Base-by-base conservation (phyloP, 495 filamentous ascomycete species). In the Penicillium flavigenum region DNA sequence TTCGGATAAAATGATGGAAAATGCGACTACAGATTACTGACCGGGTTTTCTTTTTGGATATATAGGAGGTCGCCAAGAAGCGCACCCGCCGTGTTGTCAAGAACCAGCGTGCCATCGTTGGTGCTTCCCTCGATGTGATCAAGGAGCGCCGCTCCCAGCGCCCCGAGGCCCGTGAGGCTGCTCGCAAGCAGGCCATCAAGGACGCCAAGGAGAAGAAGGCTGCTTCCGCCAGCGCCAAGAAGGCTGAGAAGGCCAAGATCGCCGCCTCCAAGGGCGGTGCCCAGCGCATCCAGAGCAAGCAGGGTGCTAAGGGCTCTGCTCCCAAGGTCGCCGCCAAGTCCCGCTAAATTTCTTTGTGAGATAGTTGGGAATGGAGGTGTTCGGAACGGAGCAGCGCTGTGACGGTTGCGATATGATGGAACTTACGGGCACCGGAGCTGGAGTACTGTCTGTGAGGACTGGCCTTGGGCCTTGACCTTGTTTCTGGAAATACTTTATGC, bases 41-140 rank as follows among this genome's bases (percentile, higher is more conserved):
- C 79, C 59, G 59, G 57, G 50, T 54, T 38, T 59, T 49, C 62
- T 63, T 60, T 60, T 41, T 51, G 60, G 54, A 44, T 59, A 44
- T 65, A 82, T 77, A 99, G 94, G 94, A 99, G 87, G 86, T 95
- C 70, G 91, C 92, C 81, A 99, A 99, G 89, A 97, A 97, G 86
- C 92, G 94, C 72, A 91, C 92, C 62, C 95, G 94, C 85, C 91
- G 91, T 72, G 92, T 90, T 66, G 89, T 99, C 81, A 99, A 99
- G 88, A 79, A 87, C 76, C 94, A 99, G 85, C 92, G 94, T 82
- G 91, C 89, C 72, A 95, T 99, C 83, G 94, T 98, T 72, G 94
- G 94, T 84, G 92, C 92, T 67, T 95, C 92, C 65, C 91, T 99
- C 77, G 95, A 99, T 68, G 89, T 96, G 67, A 98, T 99, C 86